Conservation (phyloP, 2,329 filamentous ascomycete genomes). For the Colletotrichum viniferum region DNA sequence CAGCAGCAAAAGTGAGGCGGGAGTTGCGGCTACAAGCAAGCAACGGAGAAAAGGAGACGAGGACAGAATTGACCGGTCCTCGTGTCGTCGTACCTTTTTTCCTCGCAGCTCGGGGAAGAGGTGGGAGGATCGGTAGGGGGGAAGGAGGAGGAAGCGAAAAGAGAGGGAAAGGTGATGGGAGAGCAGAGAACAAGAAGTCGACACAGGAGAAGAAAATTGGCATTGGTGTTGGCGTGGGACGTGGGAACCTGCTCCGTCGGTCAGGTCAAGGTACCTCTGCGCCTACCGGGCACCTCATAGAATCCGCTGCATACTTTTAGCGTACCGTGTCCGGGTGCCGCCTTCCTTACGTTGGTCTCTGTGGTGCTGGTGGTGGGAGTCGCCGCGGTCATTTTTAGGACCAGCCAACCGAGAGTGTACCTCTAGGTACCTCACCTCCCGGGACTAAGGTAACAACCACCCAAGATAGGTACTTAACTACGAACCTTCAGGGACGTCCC, state of each 20-base stretch:
- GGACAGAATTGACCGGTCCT: constrained; percentile 15
- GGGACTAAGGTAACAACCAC: neutral
- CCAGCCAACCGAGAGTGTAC: neutral
- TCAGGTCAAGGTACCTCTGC: neutral
- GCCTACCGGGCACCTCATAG: neutral
- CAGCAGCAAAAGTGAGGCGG: constrained; percentile 16
- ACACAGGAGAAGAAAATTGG: constrained; percentile 23
- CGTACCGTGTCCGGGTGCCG: neutral
- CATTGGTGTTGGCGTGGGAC: constrained; percentile 19
- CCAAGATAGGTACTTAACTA: neutral
- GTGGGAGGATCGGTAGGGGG: constrained; percentile 14
- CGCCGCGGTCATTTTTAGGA: neutral
- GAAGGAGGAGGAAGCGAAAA: constrained; percentile 20
- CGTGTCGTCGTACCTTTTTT: constrained; percentile 18
- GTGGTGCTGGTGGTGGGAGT: neutral
- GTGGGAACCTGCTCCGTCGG: constrained; percentile 24
- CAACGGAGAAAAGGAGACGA: constrained; percentile 8
- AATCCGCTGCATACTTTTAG: neutral
- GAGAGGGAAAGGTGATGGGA: constrained; percentile 28
- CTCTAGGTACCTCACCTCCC: neutral
- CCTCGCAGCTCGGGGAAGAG: constrained; percentile 20
- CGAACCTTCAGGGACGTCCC: neutral
- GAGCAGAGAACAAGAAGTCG: constrained; percentile 30
- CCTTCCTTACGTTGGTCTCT: neutral
- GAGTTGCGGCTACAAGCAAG: constrained; percentile 18